Evolutionary conservation across 2,329 filamentous ascomycete genomes (phyloP).

Genomic region (Knoxdaviesia proteae): DNA sequence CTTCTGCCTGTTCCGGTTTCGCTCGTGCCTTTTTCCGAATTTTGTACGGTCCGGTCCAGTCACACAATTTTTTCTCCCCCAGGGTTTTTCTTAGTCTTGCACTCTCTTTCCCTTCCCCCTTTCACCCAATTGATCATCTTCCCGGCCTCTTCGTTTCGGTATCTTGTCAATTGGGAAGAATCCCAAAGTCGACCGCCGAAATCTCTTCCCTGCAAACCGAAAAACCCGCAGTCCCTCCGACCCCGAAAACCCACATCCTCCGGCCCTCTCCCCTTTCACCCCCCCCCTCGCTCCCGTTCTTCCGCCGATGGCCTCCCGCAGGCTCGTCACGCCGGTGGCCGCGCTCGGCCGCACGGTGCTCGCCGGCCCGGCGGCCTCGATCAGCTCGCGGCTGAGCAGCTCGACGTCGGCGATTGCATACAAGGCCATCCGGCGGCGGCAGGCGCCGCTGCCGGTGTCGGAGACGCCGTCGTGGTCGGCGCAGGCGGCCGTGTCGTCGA

Average conservation of each 20-base stretch:
- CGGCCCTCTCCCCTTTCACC: slow-evolving; percentile 3
- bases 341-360: slow-evolving; percentile 12
- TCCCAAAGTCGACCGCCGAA: slow-evolving; percentile 1
- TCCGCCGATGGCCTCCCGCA: slow-evolving; percentile 21
- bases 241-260: slow-evolving; percentile 1
- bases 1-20: background rate
- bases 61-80: background rate
- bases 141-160: background rate
- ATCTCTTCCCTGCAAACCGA: background rate
- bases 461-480: slow-evolving; percentile 66
- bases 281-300: background rate
- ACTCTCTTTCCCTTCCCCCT: background rate
- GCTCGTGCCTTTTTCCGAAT: background rate
- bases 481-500: slow-evolving; percentile 88
- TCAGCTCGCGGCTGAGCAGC: slow-evolving; percentile 22
- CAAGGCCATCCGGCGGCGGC: slow-evolving; percentile 85
- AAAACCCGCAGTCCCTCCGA: background rate
- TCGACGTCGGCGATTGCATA: slow-evolving; percentile 91
- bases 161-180: background rate
- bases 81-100: background rate
- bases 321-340: slow-evolving; percentile 20
- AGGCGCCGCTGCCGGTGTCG: slow-evolving; percentile 63
- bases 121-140: background rate
- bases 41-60: background rate
- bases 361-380: slow-evolving; percentile 1